Evolutionary conservation across 345 rosid species (phyloP), one percentile per base, ranked within the genome.

Genomic region (Theobroma cacao): DNA sequence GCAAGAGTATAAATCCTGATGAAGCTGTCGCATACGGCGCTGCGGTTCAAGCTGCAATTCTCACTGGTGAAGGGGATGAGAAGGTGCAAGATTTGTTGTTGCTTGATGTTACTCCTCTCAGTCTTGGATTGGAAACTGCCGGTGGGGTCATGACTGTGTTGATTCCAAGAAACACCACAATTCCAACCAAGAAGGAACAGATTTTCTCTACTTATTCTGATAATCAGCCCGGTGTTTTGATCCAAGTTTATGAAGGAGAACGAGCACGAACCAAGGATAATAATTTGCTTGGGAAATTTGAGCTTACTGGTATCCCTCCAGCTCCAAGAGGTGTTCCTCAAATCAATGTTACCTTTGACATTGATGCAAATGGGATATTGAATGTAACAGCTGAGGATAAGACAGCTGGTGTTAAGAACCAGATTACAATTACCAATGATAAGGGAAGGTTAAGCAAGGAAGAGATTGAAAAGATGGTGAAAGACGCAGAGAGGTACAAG

Each of bases 211-310:
- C 84, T 0, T 81, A 81, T 17, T 77, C 81, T 18, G 84, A 81
- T 36, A 81, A 81, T 58, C 78, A 81, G 43, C 74, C 78, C 0
- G 80, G 81, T 7, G 81, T 81, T 56, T 65, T 81, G 74, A 81
- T 81, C 55, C 81, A 81, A 41, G 84, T 81, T 26, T 81, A 77
- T n/a, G 84, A 81, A 38, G 84, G 78, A 5, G 84, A 81, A 69
- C 47, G 84, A 45, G 84, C 81, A 5, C 40, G 81, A 13, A 77
- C 75, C 8, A 77, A 34, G 43, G 84, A 81, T 43, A 81, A 81
- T 12, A 81, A 81, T 26, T 68, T 81, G 31, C 80, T 81, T 0
- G 84, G 84, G 2, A 81, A 77, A 28, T 81, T 77, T 31, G 78
- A 81, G 77, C 84, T 81, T 13, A 53, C 74, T 3, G 81, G 78